phyloP scores from a whole-genome alignment of 1,284 basidiomycete genomes.

The Gomphus bonarii region DNA sequence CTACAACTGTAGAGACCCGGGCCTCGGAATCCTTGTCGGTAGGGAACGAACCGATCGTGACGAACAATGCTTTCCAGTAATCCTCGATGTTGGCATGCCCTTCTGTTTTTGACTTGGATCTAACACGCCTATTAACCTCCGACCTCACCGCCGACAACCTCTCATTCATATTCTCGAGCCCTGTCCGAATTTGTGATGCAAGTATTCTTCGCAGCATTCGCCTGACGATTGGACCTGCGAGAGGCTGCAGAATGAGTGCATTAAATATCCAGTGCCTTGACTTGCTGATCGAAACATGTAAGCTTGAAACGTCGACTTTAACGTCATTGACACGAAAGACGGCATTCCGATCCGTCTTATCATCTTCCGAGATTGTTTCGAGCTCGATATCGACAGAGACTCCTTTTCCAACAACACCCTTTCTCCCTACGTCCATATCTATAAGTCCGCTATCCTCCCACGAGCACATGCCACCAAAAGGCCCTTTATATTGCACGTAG shows the following conservation, averaged over 20 bases:
- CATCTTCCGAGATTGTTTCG: conserved; percentile 20
- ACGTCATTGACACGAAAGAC: conserved; percentile 34
- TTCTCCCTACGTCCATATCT: conserved; percentile 27
- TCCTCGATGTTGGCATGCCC: conserved; percentile 18
- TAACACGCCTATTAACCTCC: conserved; percentile 17
- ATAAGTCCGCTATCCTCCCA: conserved; percentile 40
- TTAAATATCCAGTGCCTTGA: conserved; percentile 42
- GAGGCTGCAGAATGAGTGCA: conserved; percentile 34
- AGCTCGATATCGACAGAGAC: conserved; percentile 31
- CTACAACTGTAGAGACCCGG: conserved; percentile 13
- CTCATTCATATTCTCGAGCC: conserved; percentile 20
- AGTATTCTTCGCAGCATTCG: conserved; percentile 20
- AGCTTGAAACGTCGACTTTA: conserved; percentile 26
- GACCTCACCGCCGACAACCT: conserved; percentile 21
- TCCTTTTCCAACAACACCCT: conserved; percentile 19
- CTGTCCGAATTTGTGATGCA: conserved; percentile 23
- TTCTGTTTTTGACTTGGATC: not conserved
- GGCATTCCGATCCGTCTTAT: conserved; percentile 16
- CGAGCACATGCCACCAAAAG: conserved; percentile 16
- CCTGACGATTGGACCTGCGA: conserved; percentile 29
- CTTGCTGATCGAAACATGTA: conserved; percentile 28
- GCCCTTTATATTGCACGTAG: conserved; percentile 30
- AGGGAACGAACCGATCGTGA: not conserved
- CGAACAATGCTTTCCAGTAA: conserved; percentile 22
- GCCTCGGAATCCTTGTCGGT: conserved; percentile 13